These are phyloP conservation scores for Microcyclospora tardicrescens DNA, from an alignment of 2,329 filamentous ascomycete species.

Conservation along the genomic window DNA sequence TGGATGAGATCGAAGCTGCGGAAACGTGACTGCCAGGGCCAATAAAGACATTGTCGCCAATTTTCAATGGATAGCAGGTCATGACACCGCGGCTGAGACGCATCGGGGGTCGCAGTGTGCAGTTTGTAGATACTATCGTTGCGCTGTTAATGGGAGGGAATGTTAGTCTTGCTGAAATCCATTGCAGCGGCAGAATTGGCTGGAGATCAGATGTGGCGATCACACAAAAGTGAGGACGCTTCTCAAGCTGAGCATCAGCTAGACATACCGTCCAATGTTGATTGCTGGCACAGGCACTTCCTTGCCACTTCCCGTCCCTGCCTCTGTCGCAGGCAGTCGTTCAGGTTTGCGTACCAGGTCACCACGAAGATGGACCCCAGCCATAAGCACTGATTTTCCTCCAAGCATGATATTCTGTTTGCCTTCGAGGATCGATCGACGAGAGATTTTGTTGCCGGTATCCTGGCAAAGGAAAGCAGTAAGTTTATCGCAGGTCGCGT, in stretches of 20 bases:
- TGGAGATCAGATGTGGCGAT: neutral
- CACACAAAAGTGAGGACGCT: too few relatives aligned
- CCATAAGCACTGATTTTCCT: constrained; percentile 86
- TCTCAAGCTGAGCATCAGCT: neutral
- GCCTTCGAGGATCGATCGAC: constrained; percentile 79
- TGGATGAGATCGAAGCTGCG: constrained; percentile 68
- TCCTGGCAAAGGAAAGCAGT: constrained; percentile 51
- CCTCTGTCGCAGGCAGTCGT: neutral
- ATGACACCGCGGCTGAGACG: constrained; percentile 63
- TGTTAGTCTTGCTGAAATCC: neutral
- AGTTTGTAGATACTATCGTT: constrained; percentile 71
- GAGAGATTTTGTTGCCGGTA: constrained; percentile 95
- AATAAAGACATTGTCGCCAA: constrained; percentile 90
- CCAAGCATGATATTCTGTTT: constrained; percentile 97
- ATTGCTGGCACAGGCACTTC: constrained; percentile 45
- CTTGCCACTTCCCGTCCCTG: constrained; percentile 18
- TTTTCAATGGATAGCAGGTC: constrained; percentile 77
- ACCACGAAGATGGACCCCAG: constrained; percentile 85
- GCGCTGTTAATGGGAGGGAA: constrained; percentile 44
- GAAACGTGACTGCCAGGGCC: constrained; percentile 57
- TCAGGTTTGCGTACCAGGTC: constrained; percentile 50
- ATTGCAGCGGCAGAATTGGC: neutral
- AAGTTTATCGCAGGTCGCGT: neutral
- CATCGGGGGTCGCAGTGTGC: constrained; percentile 69
- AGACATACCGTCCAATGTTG: constrained; percentile 50